A percentile compares a stretch with the other conserved stretches of the same genome.
These are phyloP conservation scores for Pugionium cornutum DNA, from an alignment of 345 rosid genomes.

Conservation along the genomic window DNA sequence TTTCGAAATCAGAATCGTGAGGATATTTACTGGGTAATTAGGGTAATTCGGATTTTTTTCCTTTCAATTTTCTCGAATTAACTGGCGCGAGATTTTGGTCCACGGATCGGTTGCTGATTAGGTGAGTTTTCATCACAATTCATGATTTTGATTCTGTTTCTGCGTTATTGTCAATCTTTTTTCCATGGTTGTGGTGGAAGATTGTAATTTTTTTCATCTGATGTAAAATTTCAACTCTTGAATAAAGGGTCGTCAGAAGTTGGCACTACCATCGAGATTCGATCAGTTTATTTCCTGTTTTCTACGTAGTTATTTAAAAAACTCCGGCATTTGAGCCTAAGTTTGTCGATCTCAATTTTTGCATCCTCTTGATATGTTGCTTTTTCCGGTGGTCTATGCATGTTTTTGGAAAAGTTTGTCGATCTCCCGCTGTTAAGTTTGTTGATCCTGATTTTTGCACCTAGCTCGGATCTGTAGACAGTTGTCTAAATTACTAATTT, in stretches of 20 bases:
- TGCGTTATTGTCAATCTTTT: conserved; percentile 13
- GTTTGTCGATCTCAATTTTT: too few relatives aligned
- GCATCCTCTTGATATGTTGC: too few relatives aligned
- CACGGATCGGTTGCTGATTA: conserved; percentile 7
- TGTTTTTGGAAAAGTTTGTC: too few relatives aligned
- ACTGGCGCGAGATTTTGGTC: conserved; percentile 24
- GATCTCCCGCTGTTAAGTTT: not conserved
- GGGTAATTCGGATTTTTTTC: not conserved
- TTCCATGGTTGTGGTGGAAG: conserved; percentile 9
- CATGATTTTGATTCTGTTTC: conserved; percentile 13
- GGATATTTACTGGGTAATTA: conserved; percentile 18
- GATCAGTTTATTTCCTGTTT: too few relatives aligned
- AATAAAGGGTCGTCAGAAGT: too few relatives aligned
- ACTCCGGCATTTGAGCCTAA: too few relatives aligned
- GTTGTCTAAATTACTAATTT: not conserved
- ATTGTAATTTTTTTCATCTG: not conserved
- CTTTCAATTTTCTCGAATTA: conserved; percentile 32
- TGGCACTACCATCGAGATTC: too few relatives aligned
- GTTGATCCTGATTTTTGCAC: too few relatives aligned
- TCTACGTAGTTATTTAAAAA: too few relatives aligned
- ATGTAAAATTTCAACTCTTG: too few relatives aligned
- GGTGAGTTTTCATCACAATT: conserved; percentile 34
- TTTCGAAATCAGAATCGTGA: conserved; percentile 14
- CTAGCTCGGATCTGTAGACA: conserved; percentile 5
- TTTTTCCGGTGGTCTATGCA: too few relatives aligned